Percentiles rank a stretch among this genome's conserved stretches.
Conservation (phyloP, 768 basidiomycete genomes). For the Lanmaoa pseudosensibilis region DNA sequence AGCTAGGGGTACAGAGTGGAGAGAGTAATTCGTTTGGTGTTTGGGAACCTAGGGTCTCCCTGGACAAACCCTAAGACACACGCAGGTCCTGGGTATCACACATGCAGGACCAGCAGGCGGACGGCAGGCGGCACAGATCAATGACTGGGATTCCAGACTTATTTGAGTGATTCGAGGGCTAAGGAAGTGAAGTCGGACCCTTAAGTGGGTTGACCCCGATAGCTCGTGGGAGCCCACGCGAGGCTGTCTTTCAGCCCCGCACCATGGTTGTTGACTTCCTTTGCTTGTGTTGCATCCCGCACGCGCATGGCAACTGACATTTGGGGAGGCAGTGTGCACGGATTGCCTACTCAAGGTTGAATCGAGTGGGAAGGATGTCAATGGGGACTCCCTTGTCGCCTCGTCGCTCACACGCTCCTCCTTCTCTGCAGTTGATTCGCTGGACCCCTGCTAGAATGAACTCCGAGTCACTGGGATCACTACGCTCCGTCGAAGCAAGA, state of each 20-base stretch:
- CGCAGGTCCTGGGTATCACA: conserved; percentile 29
- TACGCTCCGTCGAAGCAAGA: conserved; percentile 2
- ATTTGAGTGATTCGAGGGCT: conserved; percentile 28
- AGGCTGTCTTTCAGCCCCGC: conserved; percentile 7
- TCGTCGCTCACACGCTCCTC: conserved; percentile 30
- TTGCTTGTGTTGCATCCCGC: conserved; percentile 1
- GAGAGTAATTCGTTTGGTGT: conserved; percentile 23
- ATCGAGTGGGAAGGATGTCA: conserved; percentile 5
- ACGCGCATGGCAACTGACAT: conserved; percentile 6
- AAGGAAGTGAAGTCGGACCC: conserved; percentile 29
- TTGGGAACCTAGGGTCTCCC: conserved; percentile 26
- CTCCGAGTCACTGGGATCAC: conserved; percentile 16
- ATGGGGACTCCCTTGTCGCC: conserved; percentile 9
- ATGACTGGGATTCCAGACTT: conserved; percentile 33
- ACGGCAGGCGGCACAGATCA: conserved; percentile 35
- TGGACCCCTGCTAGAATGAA: conserved; percentile 13
- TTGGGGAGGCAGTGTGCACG: conserved; percentile 10
- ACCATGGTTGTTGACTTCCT: neutral
- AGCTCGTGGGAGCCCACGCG: conserved; percentile 29
- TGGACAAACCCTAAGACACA: conserved; percentile 34
- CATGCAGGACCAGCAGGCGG: conserved; percentile 34
- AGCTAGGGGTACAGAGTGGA: conserved; percentile 26
- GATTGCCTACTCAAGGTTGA: conserved; percentile 10
- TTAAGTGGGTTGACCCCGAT: conserved; percentile 29
- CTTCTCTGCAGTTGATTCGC: conserved; percentile 11